These are phyloP conservation scores for Drosera capensis DNA, from an alignment of 148 eudicot genomes.

Conservation along the genomic window DNA sequence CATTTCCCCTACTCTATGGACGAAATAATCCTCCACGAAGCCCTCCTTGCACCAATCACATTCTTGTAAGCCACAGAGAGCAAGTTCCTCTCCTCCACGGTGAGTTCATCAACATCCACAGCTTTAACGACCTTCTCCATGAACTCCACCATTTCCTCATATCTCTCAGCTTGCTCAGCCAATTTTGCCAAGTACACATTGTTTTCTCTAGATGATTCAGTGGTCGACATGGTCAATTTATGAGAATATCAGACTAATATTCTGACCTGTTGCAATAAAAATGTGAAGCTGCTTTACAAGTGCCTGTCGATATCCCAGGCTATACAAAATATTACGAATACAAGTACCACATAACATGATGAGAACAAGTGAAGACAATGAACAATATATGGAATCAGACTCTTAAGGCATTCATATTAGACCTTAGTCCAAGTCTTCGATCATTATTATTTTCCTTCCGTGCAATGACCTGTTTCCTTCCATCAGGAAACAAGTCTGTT, in stretches of 20 bases:
- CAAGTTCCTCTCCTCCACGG: conserved; percentile 45
- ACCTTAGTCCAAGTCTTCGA: too few relatives aligned
- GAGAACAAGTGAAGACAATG: too few relatives aligned
- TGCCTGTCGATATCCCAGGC: too few relatives aligned
- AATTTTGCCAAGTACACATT: conserved; percentile 36
- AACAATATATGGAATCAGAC: too few relatives aligned
- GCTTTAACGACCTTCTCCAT: conserved; percentile 38
- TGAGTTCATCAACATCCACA: conserved; percentile 21
- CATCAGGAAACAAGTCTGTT: too few relatives aligned
- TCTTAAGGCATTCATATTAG: too few relatives aligned
- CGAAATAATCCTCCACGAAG: conserved; percentile 43
- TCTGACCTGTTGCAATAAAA: conserved; percentile 9
- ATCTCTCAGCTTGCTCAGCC: conserved; percentile 38
- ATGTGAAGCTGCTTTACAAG: too few relatives aligned
- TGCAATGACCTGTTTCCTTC: too few relatives aligned
- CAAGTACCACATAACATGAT: too few relatives aligned
- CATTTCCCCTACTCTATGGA: conserved; percentile 35
- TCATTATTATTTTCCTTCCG: too few relatives aligned
- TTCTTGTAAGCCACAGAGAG: conserved; percentile 78
- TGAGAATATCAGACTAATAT: background rate
- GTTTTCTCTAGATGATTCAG: conserved; percentile 19
- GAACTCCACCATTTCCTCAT: conserved; percentile 44
- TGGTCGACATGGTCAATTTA: background rate
- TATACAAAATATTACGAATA: too few relatives aligned
- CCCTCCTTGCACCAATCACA: conserved; percentile 79